Conservation (phyloP, 2,329 filamentous ascomycete genomes). For the Colletotrichum euphorbiae region DNA sequence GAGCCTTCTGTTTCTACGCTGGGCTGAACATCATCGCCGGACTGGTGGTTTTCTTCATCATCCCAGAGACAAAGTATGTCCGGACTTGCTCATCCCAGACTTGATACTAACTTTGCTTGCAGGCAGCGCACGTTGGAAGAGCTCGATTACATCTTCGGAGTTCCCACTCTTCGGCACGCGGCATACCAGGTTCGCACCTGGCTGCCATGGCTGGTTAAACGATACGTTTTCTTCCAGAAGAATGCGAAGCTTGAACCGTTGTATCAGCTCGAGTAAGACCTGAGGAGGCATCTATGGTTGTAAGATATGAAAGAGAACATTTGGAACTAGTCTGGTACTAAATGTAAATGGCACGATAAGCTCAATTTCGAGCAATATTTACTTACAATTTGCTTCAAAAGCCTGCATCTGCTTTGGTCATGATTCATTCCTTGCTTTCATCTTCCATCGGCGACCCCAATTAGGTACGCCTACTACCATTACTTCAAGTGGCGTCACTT, state of each 20-base stretch:
- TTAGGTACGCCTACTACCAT: too few species aligned
- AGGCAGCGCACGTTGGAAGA: constrained; percentile 62
- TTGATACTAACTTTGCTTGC: neutral
- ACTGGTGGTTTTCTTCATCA: constrained; percentile 72
- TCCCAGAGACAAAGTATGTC: constrained; percentile 64
- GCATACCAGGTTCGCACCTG: constrained; percentile 49
- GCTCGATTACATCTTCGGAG: constrained; percentile 53
- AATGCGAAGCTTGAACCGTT: constrained; percentile 53
- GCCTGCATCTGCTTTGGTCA: too few species aligned
- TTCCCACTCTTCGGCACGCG: constrained; percentile 48
- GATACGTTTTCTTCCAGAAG: constrained; percentile 51
- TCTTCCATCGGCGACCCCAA: too few species aligned
- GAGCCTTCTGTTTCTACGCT: constrained; percentile 71
- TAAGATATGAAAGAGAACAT: too few species aligned
- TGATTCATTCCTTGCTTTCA: too few species aligned
- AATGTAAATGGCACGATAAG: too few species aligned
- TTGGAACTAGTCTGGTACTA: too few species aligned
- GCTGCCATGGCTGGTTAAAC: constrained; percentile 49
- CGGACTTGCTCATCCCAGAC: neutral
- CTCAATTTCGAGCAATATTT: too few species aligned
- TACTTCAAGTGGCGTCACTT: too few species aligned
- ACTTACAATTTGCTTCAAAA: too few species aligned
- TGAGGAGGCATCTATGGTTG: too few species aligned
- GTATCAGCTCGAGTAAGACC: constrained; percentile 50
- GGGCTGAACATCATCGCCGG: constrained; percentile 70